Evolutionary conservation across 2,329 filamentous ascomycete species (phyloP), one percentile per base, ranked within the genome.

Genomic region (Mycosphaerella sp.): DNA sequence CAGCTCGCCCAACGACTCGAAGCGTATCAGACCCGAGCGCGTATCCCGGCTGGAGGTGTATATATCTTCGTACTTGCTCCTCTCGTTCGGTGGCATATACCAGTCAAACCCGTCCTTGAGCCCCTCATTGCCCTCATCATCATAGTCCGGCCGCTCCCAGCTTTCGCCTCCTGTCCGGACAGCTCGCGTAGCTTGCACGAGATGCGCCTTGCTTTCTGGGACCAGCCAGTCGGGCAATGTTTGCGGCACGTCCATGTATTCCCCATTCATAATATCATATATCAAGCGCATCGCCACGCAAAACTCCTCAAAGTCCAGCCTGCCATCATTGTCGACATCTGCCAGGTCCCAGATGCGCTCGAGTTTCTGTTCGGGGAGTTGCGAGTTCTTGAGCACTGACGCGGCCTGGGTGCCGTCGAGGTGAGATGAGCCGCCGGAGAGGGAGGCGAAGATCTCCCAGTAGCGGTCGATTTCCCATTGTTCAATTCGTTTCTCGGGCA

Each of bases 251-350:
- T 95, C 89, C 67, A 81, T 76, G 69, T 91, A 91, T 78, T 96
- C 91, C 65, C 93, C 93, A 68, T 98, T 98, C 64, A 98, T 84
- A 62, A 97, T 77, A 71, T 98, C 93, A 72, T 97, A 98, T 66
- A 97, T 96, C 67, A 98, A 77, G 67, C 93, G 83, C 93, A 98
- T 98, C 39, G 91, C 93, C 55, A 98, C 93, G 72, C 93, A 98
- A 72, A 98, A 98, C 78, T 98, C 93, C 75, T 98, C 93, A 76
- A 98, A 98, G 74, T 98, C 93, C 51, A 98, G 79, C 73, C 95
- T 95, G 59, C 93, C 93, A 76, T 98, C 93, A 65, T 91, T 91
- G 73, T 98, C 93, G 58, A 98, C 89, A 70, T 98, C 93, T 55
- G 93, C 89, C 59, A 98, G 80, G 68, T 98, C 93, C 93, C 93